Evolutionary conservation across 179 eudicot genomes (phyloP).

Genomic region (Actinidia arguta): DNA sequence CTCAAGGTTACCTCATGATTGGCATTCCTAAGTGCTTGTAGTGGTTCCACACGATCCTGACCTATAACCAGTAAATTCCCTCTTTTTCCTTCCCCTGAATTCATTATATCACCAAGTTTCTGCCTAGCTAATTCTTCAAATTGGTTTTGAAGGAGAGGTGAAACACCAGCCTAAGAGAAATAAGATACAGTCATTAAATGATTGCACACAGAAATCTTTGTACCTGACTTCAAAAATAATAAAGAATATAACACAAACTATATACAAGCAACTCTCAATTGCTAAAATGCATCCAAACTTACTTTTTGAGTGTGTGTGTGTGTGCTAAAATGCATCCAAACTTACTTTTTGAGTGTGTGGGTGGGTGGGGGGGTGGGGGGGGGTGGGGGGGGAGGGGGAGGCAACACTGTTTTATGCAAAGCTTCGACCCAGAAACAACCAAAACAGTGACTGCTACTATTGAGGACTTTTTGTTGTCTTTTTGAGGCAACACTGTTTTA

Average conservation of each 20-base stretch:
- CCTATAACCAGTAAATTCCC: constrained; percentile 72
- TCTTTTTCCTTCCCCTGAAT: constrained; percentile 37
- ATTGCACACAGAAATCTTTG: background rate
- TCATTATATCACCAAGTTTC: constrained; percentile 40
- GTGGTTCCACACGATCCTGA: constrained; percentile 89
- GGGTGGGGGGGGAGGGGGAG: no score
- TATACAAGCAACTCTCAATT: no score
- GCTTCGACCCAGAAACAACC: no score
- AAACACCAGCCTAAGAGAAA: constrained; percentile 75
- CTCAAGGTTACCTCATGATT: constrained; percentile 69
- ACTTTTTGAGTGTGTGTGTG: no score
- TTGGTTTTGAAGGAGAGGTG: constrained; percentile 82
- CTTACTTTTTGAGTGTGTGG: no score
- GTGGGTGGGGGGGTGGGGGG: no score
- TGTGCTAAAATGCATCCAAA: no score
- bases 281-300: no score
- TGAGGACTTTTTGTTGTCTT: no score
- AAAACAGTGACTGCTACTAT: no score
- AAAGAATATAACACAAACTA: background rate
- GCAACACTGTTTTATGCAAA: no score
- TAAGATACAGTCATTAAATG: background rate
- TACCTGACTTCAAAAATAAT: background rate
- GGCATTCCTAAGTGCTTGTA: constrained; percentile 83
- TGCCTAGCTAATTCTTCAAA: constrained; percentile 71
- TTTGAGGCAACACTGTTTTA: no score